These are phyloP conservation scores for Cicer cuneatum DNA, from an alignment of 306 rosid species.

Conservation along the genomic window DNA sequence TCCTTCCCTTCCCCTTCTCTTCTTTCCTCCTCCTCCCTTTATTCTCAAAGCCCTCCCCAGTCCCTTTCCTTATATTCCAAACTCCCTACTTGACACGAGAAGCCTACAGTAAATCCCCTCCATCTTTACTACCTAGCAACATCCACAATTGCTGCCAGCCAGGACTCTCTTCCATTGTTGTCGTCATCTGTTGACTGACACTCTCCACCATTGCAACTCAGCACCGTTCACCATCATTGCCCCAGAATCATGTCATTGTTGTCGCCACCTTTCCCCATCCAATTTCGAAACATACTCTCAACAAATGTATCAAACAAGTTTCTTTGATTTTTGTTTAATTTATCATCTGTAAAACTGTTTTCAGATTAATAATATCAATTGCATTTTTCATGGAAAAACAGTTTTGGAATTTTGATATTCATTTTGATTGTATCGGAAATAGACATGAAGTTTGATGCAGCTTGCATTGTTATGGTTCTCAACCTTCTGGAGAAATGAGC, in stretches of 20 bases:
- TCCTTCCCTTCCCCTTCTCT: too few species aligned
- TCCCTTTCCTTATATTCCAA: too few species aligned
- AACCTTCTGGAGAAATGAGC: constrained; percentile 18
- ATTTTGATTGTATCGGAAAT: constrained; percentile 29
- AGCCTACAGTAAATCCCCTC: neutral
- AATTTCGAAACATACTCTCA: neutral
- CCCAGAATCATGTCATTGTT: neutral
- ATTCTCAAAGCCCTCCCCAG: too few species aligned
- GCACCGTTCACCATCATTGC: neutral
- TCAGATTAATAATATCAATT: neutral
- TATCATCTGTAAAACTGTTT: neutral
- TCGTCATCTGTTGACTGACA: neutral
- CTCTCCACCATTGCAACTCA: neutral
- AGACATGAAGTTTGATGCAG: constrained; percentile 14
- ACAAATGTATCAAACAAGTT: neutral
- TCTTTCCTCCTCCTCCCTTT: too few species aligned
- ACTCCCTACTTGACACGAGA: neutral
- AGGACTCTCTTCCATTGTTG: neutral
- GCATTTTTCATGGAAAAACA: neutral
- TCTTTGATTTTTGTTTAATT: neutral
- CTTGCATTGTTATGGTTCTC: constrained; percentile 21
- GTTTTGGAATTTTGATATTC: neutral
- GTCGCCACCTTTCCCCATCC: neutral
- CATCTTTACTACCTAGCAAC: neutral
- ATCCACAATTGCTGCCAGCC: neutral